Evolutionary conservation across 495 filamentous ascomycete genomes (phyloP).

Genomic region (Copromyces sp.): DNA sequence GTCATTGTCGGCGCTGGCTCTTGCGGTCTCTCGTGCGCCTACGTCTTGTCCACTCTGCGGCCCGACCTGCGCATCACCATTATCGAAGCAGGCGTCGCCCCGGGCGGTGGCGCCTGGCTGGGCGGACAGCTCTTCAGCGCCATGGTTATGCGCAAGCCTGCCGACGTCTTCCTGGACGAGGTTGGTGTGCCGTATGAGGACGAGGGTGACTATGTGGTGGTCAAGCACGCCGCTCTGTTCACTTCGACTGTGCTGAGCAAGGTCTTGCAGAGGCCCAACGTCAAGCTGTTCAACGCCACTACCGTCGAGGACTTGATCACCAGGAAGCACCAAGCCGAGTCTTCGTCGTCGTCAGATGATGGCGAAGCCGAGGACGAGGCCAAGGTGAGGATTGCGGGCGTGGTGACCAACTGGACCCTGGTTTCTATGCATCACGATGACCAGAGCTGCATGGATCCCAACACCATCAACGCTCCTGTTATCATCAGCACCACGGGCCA

Average conservation of each 20-base stretch:
- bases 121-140: constrained; percentile 86
- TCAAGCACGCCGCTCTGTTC: constrained; percentile 89
- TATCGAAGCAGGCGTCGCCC: constrained; percentile 77
- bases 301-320: constrained; percentile 86
- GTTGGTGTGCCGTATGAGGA: constrained; percentile 80
- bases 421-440: constrained; percentile 78
- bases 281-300: constrained; percentile 94
- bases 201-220: constrained; percentile 76
- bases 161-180: constrained; percentile 69
- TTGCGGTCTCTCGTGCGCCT: constrained; percentile 75
- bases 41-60: constrained; percentile 70
- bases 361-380: constrained; percentile 29
- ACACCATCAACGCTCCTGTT: constrained; percentile 84
- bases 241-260: constrained; percentile 74
- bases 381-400: constrained; percentile 62
- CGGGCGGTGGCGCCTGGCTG: constrained; percentile 85
- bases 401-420: constrained; percentile 90
- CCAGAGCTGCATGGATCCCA: constrained; percentile 91
- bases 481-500: constrained; percentile 83
- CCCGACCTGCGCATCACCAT: constrained; percentile 88
- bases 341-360: constrained; percentile 8
- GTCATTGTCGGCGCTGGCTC: constrained; percentile 86
- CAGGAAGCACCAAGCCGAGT: constrained; percentile 28
- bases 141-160: constrained; percentile 90
- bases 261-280: constrained; percentile 73